Evolutionary conservation across 176 grass and related monocot species (phyloP), one percentile per base, ranked within the genome.

Genomic region (Hsuehochloa calcarea): DNA sequence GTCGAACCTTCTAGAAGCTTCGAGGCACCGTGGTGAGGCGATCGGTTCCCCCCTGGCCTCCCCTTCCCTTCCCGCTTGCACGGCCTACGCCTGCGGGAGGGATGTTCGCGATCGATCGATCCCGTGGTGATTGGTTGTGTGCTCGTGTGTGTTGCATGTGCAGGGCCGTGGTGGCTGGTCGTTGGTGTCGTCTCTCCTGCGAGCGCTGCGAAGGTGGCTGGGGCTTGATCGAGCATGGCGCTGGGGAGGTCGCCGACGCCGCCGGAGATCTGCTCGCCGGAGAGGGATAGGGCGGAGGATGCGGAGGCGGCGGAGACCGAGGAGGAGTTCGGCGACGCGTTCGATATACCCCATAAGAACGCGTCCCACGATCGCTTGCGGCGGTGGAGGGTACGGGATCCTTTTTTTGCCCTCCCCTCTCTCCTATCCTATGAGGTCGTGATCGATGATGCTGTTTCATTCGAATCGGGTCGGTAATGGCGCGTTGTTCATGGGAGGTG

Each of bases 261-360:
- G 45, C 75, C 77, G 72, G 89, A 90, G 89, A 90, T 90, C 85
- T 69, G 85, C 80, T 90, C 89, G 68, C 89, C 75, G 46, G 80
- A 65, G 44, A 67, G 6, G 43, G 26, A 60, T 40, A 26, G 9
- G 56, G 75, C 61, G 44, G 87, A 75, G 44, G 76, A n/a, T 5
- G 58, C 61, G n/a, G 43, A 71, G n/a, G 71, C 8, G 1, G 76
- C 59, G 35, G 46, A 55, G 65, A 65, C 7, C 5, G 85, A 75
- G 62, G 80, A 76, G 64, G 54, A 74, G 41, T 82, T 84, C 80
- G 87, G 87, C 17, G 90, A 95, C 75, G 85, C 90, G n/a, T 95
- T 95, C 85, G 93, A 90, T 20, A 95, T 95, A 61, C 93, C 90
- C 0, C 85, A 91, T 17, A 95, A 95, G 90, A 95, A 95, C 75